Evolutionary conservation across 2,329 filamentous ascomycete species (phyloP).

Genomic region (Pseudocercospora fuligena): DNA sequence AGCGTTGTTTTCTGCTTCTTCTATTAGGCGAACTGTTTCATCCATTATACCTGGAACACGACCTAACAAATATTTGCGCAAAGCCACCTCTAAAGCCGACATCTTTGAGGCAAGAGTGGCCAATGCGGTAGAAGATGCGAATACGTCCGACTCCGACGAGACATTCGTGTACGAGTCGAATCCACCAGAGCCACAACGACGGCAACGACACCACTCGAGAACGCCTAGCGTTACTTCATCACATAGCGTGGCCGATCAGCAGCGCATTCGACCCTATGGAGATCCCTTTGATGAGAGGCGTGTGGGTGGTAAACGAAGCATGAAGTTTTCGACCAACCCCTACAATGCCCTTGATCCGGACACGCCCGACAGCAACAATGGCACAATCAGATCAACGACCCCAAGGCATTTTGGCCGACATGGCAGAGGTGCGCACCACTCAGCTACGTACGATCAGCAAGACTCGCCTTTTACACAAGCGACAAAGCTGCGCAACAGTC

Average conservation of each 20-base stretch:
- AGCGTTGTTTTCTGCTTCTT: conserved; percentile 6
- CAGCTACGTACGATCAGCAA: conserved; percentile 72
- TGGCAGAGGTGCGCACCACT: conserved; percentile 72
- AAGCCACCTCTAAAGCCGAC: conserved; percentile 92
- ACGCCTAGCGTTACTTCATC: conserved; percentile 91
- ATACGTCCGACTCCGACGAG: conserved; percentile 96
- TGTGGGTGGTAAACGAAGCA: conserved; percentile 80
- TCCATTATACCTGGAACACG: conserved; percentile 29
- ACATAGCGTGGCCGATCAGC: conserved; percentile 69
- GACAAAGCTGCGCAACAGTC: conserved; percentile 65
- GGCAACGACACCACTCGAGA: conserved; percentile 84
- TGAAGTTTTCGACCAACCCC: conserved; percentile 89
- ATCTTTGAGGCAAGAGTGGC: conserved; percentile 98
- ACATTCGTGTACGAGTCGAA: conserved; percentile 99
- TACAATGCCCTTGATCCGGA: conserved; percentile 62
- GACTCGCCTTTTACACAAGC: conserved; percentile 78
- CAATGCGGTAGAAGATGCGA: conserved; percentile 91
- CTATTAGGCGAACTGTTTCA: conserved; percentile 19
- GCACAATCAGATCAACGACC: conserved; percentile 60
- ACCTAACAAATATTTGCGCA: conserved; percentile 41
- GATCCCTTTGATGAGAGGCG: conserved; percentile 67
- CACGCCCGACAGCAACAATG: conserved; percentile 46
- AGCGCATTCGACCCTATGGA: conserved; percentile 65
- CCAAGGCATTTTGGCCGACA: conserved; percentile 83
- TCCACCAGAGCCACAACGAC: conserved; percentile 65